These are phyloP conservation scores for Salix koriyanagi DNA, from an alignment of 345 rosid genomes.

Conservation along the genomic window DNA sequence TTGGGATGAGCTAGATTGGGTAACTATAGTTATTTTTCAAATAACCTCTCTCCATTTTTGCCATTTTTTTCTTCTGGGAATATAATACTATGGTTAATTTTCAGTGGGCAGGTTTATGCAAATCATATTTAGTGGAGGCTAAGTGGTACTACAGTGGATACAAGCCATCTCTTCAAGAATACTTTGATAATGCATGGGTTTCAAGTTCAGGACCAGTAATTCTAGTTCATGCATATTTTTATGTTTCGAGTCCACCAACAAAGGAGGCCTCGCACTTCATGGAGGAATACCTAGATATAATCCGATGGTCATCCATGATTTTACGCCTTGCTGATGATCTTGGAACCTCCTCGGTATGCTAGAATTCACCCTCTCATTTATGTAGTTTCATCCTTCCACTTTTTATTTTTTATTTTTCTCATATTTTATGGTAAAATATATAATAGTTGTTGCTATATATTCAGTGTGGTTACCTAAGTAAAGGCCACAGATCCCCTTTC, in stretches of 20 bases:
- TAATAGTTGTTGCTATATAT: too few species aligned
- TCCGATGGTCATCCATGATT: constrained; percentile 28
- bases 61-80: too few species aligned
- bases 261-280: constrained; percentile 7
- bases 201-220: constrained; percentile 25
- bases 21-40: too few species aligned
- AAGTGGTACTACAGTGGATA: constrained; percentile 36
- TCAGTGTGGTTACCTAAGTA: too few species aligned
- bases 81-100: too few species aligned
- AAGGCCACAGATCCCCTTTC: too few species aligned
- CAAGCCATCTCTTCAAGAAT: constrained; percentile 37
- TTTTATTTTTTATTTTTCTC: too few species aligned
- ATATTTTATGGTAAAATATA: too few species aligned
- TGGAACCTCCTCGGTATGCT: neutral
- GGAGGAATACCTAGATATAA: constrained; percentile 1
- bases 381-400: neutral
- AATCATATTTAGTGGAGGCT: constrained; percentile 38
- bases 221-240: constrained; percentile 21
- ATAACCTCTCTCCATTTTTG: too few species aligned
- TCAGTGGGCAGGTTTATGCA: constrained; percentile 10
- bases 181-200: constrained; percentile 37
- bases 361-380: too few species aligned
- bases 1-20: too few species aligned
- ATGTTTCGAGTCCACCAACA: constrained; percentile 10
- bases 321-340: constrained; percentile 17